Conservation (phyloP, 345 rosid genomes). For the Carallia brachiata region DNA sequence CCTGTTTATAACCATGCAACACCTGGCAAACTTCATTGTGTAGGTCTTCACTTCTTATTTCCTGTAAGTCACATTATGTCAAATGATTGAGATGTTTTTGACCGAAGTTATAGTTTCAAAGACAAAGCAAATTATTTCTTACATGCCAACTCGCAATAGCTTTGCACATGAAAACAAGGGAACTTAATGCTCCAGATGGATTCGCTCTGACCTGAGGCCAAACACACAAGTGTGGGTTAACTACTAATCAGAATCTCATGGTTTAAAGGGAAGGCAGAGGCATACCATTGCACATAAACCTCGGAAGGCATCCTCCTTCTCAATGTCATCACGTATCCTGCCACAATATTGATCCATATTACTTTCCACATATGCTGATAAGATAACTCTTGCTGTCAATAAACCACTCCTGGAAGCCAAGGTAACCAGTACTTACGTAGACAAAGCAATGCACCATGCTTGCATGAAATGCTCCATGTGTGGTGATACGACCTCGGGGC, state of each 20-base stretch:
- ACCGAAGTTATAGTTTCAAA: not conserved
- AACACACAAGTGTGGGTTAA: slow-evolving; percentile 13
- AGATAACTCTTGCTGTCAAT: slow-evolving; percentile 1
- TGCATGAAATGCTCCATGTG: slow-evolving; percentile 99
- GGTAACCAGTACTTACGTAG: slow-evolving; percentile 54
- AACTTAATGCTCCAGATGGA: slow-evolving; percentile 87
- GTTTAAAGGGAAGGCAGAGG: slow-evolving; percentile 1
- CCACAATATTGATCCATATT: slow-evolving; percentile 13
- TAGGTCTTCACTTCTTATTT: slow-evolving; percentile 80
- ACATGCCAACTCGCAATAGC: slow-evolving; percentile 99
- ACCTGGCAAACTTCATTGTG: slow-evolving; percentile 88
- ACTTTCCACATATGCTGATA: not conserved
- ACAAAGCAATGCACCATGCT: slow-evolving; percentile 90
- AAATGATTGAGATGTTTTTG: slow-evolving; percentile 2
- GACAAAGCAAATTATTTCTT: slow-evolving; percentile 30
- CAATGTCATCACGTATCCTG: slow-evolving; percentile 96
- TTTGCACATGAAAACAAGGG: slow-evolving; percentile 81
- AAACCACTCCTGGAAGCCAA: slow-evolving; percentile 5
- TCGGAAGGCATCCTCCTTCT: slow-evolving; percentile 96
- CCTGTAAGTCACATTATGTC: slow-evolving; percentile 35
- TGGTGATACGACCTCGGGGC: slow-evolving; percentile 94
- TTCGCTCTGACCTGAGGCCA: slow-evolving; percentile 71
- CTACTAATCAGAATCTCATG: not conserved
- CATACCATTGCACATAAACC: slow-evolving; percentile 97
- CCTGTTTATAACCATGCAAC: slow-evolving; percentile 89